A percentile compares a stretch with the other conserved stretches of the same genome.
Evolutionary conservation across 2,329 filamentous ascomycete genomes (phyloP).

Genomic region (Emmonsia crescens): DNA sequence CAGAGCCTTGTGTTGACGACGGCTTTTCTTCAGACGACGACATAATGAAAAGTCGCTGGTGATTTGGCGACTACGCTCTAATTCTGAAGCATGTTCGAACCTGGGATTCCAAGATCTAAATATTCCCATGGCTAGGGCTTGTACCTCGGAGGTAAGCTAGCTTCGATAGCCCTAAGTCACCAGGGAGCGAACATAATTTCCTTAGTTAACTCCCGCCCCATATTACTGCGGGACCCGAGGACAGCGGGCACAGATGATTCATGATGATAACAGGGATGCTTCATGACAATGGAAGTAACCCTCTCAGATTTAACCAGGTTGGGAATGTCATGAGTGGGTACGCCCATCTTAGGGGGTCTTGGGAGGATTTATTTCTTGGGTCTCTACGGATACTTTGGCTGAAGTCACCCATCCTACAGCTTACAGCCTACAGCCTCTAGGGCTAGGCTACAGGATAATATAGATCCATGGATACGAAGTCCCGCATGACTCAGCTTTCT

Average conservation of each 20-base stretch:
- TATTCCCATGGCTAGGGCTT: neutral
- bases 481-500: too few relatives aligned
- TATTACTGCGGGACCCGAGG: neutral
- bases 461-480: too few relatives aligned
- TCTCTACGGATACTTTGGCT: too few relatives aligned
- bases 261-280: neutral
- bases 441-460: too few relatives aligned
- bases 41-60: neutral
- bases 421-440: too few relatives aligned
- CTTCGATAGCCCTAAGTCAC: neutral
- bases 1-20: neutral
- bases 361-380: too few relatives aligned
- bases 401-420: too few relatives aligned
- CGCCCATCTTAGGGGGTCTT: too few relatives aligned
- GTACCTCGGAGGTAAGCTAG: neutral
- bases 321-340: too few relatives aligned
- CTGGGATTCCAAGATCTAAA: neutral
- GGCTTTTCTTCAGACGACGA: neutral
- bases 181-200: too few relatives aligned
- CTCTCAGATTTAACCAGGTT: neutral
- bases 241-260: neutral
- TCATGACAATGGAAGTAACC: neutral
- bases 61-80: neutral
- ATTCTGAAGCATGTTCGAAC: neutral
- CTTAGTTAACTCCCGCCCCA: neutral